Evolutionary conservation across 2,329 filamentous ascomycete genomes (phyloP).

Genomic region (Pseudocercospora fijiensis): DNA sequence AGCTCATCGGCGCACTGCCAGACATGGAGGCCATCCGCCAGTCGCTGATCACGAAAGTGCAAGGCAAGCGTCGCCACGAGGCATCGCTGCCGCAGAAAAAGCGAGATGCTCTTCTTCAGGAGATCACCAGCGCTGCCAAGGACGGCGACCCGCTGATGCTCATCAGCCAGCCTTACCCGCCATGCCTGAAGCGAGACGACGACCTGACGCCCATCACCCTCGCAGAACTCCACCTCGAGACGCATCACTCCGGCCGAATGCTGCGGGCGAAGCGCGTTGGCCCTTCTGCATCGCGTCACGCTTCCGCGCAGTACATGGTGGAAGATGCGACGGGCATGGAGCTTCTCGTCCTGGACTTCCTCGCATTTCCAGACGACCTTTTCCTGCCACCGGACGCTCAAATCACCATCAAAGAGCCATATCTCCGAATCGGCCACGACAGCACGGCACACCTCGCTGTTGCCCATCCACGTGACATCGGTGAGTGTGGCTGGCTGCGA

Average conservation of each 20-base stretch:
- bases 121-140: background rate
- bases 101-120: background rate
- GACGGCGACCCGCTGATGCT: background rate
- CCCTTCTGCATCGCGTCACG: background rate
- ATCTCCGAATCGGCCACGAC: conserved; percentile 22
- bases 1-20: background rate
- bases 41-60: background rate
- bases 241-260: conserved; percentile 24
- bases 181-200: conserved; percentile 18
- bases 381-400: conserved; percentile 19
- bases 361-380: background rate
- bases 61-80: background rate
- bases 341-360: conserved; percentile 8
- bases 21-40: background rate
- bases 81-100: background rate
- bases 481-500: background rate
- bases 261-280: conserved; percentile 18
- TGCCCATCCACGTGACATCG: conserved; percentile 33
- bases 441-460: conserved; percentile 24
- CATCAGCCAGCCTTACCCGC: conserved; percentile 26
- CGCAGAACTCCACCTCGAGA: conserved; percentile 26
- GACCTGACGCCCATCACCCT: conserved; percentile 25
- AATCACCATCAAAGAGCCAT: conserved; percentile 33
- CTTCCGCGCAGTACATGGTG: conserved; percentile 27
- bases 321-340: conserved; percentile 42